Evolutionary conservation across 1,284 basidiomycete genomes (phyloP).

Genomic region (Flammula alnicola): DNA sequence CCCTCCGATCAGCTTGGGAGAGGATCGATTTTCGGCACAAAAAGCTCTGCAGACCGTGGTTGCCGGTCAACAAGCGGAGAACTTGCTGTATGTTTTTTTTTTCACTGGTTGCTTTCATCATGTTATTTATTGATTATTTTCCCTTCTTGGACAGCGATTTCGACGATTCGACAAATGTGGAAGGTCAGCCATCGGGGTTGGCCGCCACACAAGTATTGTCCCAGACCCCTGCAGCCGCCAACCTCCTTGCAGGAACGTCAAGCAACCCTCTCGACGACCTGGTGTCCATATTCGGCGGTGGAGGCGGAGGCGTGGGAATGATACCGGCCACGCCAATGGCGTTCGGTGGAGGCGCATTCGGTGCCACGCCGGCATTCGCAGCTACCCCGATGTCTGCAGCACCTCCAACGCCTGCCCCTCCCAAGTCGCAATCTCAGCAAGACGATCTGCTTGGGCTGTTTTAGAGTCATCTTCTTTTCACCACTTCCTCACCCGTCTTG

Average conservation of each 20-base stretch:
- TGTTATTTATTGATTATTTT: constrained; percentile 6
- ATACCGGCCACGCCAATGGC: constrained; percentile 25
- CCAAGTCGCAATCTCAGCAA: constrained; percentile 39
- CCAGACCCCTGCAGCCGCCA: constrained; percentile 72
- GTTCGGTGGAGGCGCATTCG: constrained; percentile 21
- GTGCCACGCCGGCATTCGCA: constrained; percentile 22
- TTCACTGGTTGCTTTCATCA: too few species aligned
- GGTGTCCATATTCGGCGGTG: constrained; percentile 88
- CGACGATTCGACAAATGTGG: constrained; percentile 70
- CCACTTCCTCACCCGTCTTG: constrained; percentile 5
- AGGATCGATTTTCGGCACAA: constrained; percentile 74
- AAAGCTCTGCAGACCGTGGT: constrained; percentile 90
- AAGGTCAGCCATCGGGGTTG: constrained; percentile 70
- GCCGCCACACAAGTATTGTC: constrained; percentile 76
- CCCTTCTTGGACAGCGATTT: constrained; percentile 67
- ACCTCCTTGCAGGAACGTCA: constrained; percentile 70
- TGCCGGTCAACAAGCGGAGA: constrained; percentile 90
- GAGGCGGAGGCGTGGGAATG: constrained; percentile 25
- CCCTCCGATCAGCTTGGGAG: constrained; percentile 43
- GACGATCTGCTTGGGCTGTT: constrained; percentile 55
- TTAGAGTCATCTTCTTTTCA: constrained; percentile 28
- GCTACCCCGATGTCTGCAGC: too few species aligned
- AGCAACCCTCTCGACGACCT: constrained; percentile 90
- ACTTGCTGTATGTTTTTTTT: constrained; percentile 67
- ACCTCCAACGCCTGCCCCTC: constrained; percentile 22